Conservation (phyloP, 2,329 filamentous ascomycete genomes). For the Peltaster fructicola region DNA sequence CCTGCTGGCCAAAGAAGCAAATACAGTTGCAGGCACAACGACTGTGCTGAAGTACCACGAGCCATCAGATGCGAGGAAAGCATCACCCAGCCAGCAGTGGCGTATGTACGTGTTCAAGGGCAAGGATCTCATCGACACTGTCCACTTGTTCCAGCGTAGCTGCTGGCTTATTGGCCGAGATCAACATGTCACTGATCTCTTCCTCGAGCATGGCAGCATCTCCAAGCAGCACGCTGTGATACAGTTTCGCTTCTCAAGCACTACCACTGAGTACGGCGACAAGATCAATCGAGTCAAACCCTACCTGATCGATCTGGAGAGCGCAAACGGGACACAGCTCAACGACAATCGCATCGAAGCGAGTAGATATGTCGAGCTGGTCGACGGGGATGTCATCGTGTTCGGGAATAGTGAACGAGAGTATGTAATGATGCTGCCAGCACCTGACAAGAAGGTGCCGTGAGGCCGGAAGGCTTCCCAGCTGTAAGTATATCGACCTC, state of each 20-base stretch:
- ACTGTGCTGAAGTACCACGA: constrained; percentile 93
- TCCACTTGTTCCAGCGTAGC: constrained; percentile 57
- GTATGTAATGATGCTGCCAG: constrained; percentile 80
- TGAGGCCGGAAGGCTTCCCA: too few relatives aligned
- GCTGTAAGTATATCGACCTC: too few relatives aligned
- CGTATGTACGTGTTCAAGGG: constrained; percentile 83
- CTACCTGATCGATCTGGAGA: constrained; percentile 86
- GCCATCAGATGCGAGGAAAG: constrained; percentile 79
- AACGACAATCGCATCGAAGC: constrained; percentile 59
- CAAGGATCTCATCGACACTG: constrained; percentile 59
- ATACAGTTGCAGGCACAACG: constrained; percentile 56
- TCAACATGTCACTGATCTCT: constrained; percentile 59
- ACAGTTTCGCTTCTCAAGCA: constrained; percentile 76
- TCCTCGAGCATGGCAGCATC: constrained; percentile 76
- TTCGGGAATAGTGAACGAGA: constrained; percentile 82
- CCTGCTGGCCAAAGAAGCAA: constrained; percentile 71
- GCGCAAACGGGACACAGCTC: constrained; percentile 72
- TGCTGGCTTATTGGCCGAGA: constrained; percentile 89
- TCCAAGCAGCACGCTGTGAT: constrained; percentile 93
- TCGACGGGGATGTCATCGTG: constrained; percentile 72
- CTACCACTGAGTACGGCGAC: constrained; percentile 73
- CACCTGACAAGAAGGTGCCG: too few relatives aligned
- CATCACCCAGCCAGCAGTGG: constrained; percentile 62
- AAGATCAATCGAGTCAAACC: constrained; percentile 53
- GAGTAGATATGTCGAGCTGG: constrained; percentile 69